These are phyloP conservation scores for Gynostemma pentaphyllum DNA, from an alignment of 306 rosid genomes.

Conservation along the genomic window DNA sequence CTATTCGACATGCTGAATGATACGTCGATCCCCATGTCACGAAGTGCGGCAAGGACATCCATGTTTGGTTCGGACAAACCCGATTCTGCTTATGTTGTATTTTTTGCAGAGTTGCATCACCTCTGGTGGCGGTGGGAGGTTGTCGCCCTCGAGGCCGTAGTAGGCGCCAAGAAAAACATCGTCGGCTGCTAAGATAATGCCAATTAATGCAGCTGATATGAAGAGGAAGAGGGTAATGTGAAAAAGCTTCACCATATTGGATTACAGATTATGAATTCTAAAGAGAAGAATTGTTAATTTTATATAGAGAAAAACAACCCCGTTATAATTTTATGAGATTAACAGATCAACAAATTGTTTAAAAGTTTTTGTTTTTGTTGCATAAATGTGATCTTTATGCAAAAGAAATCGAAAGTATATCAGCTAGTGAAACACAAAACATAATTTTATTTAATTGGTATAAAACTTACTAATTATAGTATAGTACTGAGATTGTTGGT, in stretches of 20 bases:
- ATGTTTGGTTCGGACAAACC: neutral
- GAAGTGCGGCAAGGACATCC: neutral
- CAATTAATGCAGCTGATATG: neutral
- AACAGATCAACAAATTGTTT: too few relatives aligned
- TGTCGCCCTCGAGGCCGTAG: neutral
- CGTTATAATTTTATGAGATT: too few relatives aligned
- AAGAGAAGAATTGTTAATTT: too few relatives aligned
- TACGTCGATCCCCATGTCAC: neutral
- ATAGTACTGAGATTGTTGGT: too few relatives aligned
- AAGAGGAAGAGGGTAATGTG: neutral
- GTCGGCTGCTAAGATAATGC: neutral
- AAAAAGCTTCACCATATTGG: neutral
- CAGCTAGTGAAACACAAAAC: too few relatives aligned
- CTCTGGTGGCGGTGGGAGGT: neutral
- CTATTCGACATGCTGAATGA: constrained; percentile 14
- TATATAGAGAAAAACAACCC: too few relatives aligned
- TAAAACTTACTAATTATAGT: too few relatives aligned
- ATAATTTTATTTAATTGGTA: too few relatives aligned
- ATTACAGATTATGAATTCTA: too few relatives aligned
- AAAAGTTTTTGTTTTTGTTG: too few relatives aligned
- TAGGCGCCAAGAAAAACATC: neutral
- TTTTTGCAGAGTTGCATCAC: neutral
- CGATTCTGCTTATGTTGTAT: neutral
- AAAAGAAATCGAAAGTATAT: too few relatives aligned
- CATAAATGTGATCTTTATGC: too few relatives aligned